phyloP scores from a whole-genome alignment of 495 filamentous ascomycete genomes.

The Penicillium verhagenii region DNA sequence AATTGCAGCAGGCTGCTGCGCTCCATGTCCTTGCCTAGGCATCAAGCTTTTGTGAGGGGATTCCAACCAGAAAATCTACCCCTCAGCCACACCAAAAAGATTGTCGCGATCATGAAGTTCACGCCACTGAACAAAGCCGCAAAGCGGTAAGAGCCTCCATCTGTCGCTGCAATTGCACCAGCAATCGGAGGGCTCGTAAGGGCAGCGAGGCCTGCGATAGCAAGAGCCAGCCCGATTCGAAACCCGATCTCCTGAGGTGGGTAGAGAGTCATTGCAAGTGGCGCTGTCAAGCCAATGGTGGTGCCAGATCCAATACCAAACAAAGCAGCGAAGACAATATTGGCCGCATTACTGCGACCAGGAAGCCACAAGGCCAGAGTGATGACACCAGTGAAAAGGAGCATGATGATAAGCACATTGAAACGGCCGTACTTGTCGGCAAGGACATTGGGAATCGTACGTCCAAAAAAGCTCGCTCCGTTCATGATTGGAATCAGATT shows the following conservation, averaged over 20 bases:
- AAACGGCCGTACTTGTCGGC: background rate
- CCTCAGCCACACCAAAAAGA: too few species aligned
- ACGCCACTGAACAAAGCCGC: too few species aligned
- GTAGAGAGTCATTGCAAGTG: background rate
- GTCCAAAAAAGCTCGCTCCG: background rate
- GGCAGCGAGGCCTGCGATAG: background rate
- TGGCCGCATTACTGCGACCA: background rate
- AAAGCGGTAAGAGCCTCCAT: background rate
- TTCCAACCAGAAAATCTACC: too few species aligned
- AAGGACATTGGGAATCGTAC: background rate
- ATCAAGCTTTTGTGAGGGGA: too few species aligned
- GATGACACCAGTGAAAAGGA: background rate
- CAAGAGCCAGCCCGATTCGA: background rate
- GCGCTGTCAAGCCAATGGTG: background rate
- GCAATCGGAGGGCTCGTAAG: background rate
- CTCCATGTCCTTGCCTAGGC: too few species aligned
- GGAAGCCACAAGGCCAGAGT: background rate
- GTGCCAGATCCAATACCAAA: background rate
- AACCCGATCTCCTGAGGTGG: background rate
- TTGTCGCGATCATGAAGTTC: too few species aligned
- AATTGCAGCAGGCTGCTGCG: too few species aligned
- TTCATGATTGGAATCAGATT: background rate
- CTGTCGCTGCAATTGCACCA: background rate
- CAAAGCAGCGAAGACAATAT: background rate
- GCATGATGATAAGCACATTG: background rate